These are phyloP conservation scores for Phytopythium ostracodes DNA, from an alignment of 352 stramenopile genomes.

Conservation along the genomic window DNA sequence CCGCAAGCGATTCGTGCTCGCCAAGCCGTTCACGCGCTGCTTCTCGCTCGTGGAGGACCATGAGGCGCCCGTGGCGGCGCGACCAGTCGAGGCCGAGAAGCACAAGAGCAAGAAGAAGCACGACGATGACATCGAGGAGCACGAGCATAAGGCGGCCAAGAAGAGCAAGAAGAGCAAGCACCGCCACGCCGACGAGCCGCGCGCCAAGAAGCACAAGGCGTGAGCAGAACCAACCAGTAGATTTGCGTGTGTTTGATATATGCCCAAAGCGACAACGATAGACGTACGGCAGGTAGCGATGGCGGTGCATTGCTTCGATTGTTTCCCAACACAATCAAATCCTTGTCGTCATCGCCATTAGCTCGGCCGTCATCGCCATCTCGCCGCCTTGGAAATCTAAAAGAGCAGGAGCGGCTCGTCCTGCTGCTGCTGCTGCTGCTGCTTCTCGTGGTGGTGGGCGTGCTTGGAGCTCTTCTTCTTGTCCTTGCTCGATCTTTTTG, in stretches of 20 bases:
- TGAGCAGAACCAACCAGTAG: not conserved
- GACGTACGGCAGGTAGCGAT: not conserved
- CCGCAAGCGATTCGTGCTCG: conserved; percentile 57
- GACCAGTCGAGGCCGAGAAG: conserved; percentile 13
- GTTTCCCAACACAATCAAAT: not conserved
- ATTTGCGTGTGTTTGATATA: conserved; percentile 7
- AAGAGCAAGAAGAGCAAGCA: conserved; percentile 37
- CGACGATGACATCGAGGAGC: conserved; percentile 9
- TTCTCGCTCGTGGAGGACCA: conserved; percentile 69
- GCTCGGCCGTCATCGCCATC: not conserved
- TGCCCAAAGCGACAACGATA: conserved; percentile 1
- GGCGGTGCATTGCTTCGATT: not conserved
- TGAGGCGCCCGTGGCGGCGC: not conserved
- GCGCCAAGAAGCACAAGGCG: conserved; percentile 8
- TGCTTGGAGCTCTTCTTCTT: conserved; percentile 49
- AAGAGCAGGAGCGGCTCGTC: conserved; percentile 75
- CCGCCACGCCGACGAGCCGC: conserved; percentile 18
- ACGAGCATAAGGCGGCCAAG: conserved; percentile 45
- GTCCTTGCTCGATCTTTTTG: conserved; percentile 27
- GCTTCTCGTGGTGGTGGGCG: conserved; percentile 26
- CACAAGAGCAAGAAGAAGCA: conserved; percentile 26
- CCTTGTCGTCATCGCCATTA: not conserved
- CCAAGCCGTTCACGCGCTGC: conserved; percentile 68
- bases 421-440: conserved; percentile 30
- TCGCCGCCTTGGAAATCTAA: conserved; percentile 31